phyloP scores from a whole-genome alignment of 495 filamentous ascomycete genomes.

The Cercophora scortea region DNA sequence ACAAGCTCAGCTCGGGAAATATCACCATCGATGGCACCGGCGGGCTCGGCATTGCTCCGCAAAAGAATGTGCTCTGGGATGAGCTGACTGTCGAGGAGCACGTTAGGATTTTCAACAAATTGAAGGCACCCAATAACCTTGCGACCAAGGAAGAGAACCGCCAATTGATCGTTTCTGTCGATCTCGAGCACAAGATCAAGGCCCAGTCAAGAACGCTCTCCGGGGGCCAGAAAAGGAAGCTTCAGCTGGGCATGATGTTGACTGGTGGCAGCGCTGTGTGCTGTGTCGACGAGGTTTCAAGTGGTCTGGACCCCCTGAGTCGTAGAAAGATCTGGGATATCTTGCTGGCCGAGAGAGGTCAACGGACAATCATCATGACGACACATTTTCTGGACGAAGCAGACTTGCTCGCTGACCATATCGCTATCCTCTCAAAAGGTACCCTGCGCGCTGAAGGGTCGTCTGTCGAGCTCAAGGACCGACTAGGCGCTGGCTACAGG shows the following conservation, averaged over 20 bases:
- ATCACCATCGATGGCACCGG: conserved; percentile 67
- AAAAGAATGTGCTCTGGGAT: conserved; percentile 87
- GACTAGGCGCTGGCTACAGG: conserved; percentile 66
- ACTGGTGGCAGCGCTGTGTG: conserved; percentile 78
- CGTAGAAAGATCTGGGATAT: conserved; percentile 88
- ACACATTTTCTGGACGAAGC: conserved; percentile 82
- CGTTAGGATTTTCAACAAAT: conserved; percentile 64
- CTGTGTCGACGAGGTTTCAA: conserved; percentile 82
- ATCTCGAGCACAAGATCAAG: conserved; percentile 60
- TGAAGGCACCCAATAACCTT: conserved; percentile 53
- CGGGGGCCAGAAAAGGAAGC: conserved; percentile 81
- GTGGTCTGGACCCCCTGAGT: conserved; percentile 73
- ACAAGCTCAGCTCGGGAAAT: conserved; percentile 58
- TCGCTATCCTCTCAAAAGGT: conserved; percentile 70
- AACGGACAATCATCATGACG: conserved; percentile 71
- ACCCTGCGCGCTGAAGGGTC: conserved; percentile 62
- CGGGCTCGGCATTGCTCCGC: conserved; percentile 78
- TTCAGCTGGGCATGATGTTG: conserved; percentile 92
- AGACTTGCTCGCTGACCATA: conserved; percentile 67
- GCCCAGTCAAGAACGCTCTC: conserved; percentile 64
- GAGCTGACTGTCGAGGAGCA: conserved; percentile 76
- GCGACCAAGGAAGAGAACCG: conserved; percentile 48
- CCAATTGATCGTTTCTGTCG: conserved; percentile 56
- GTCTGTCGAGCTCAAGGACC: conserved; percentile 67
- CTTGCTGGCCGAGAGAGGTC: conserved; percentile 67